Evolutionary conservation across 179 eudicot species (phyloP), one percentile per base, ranked within the genome.

Genomic region (Gypsophila paniculata): DNA sequence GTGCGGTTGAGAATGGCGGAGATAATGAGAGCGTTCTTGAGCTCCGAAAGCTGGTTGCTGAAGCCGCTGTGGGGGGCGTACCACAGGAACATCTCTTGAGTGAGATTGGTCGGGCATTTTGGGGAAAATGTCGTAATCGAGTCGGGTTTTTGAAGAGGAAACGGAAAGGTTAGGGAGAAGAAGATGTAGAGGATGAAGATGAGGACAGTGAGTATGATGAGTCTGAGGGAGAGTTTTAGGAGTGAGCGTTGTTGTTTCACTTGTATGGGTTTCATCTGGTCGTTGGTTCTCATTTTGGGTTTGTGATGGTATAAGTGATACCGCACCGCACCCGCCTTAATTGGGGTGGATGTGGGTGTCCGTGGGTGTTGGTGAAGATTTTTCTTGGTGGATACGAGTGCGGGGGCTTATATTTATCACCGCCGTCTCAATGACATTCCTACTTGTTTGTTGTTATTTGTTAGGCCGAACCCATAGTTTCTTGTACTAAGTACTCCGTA

Each of bases 21-120:
- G 80, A 94, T 74, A 15, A 91, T 34, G 64, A 91, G 6, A 4
- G 96, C 92, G 61, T 88, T 85, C 69, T 86, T 88, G 84, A 94
- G 77, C 82, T 91, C 94, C 6, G 91, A 85, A 15, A 94, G 77
- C 87, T 94, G 97, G 75, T 94, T 94, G 86, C 90, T 91, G 86
- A 94, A 94, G 25, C 99, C 99, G 65, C 99, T 94, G 80, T 94
- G 99, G 1, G 99, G 97, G 0, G 96, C 90, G 70, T 91, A 94
- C 86, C 78, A 88, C 8, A 91, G 77, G 78, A 87, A 90, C 67
- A 77, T 88, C n/a, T 87, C 77, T 9, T 12, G 52, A 18, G 2
- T 29, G 12, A 18, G 75, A 54, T 61, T 36, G 8, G 36, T 52
- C n/a, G n/a, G n/a, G 79, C 78, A 69, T 76, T 75, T 73, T 59